Percentiles rank a stretch among this genome's conserved stretches.
Evolutionary conservation across 768 basidiomycete species (phyloP).

Genomic region (Macrolepiota fuliginosa): DNA sequence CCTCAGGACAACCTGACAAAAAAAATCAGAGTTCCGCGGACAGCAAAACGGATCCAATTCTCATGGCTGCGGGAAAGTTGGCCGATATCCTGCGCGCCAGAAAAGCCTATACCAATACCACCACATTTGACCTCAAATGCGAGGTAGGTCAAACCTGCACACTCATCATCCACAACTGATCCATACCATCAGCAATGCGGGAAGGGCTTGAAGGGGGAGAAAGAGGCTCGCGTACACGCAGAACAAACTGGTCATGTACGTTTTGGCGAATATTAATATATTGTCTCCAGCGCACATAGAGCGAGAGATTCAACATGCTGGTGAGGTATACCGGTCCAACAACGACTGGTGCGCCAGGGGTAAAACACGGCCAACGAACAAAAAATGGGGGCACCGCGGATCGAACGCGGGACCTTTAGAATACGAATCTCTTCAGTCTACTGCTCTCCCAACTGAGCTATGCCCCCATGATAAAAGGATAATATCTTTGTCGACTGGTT

Average conservation of each 20-base stretch:
- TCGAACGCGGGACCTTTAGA: constrained; percentile 76
- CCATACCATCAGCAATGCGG: constrained; percentile 61
- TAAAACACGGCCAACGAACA: constrained; percentile 8
- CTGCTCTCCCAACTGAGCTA: constrained; percentile 71
- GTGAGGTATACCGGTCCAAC: not conserved
- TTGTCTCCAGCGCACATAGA: not conserved
- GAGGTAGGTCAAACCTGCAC: constrained; percentile 47
- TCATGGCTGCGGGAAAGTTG: constrained; percentile 67
- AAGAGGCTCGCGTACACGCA: constrained; percentile 88
- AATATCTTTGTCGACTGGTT: not conserved
- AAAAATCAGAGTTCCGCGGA: constrained; percentile 25
- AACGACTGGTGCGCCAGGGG: no score
- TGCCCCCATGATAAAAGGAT: constrained; percentile 33
- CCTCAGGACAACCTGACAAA: not conserved
- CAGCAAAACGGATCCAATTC: constrained; percentile 49
- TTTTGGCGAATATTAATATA: constrained; percentile 74
- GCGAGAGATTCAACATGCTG: not conserved
- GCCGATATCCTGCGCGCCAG: constrained; percentile 70
- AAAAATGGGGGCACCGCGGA: constrained; percentile 67
- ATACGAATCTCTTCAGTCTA: constrained; percentile 49
- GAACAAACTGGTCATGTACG: constrained; percentile 79
- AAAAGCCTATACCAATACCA: constrained; percentile 87
- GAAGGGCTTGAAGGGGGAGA: constrained; percentile 88
- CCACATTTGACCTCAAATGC: constrained; percentile 89
- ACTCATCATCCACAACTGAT: constrained; percentile 3